Evolutionary conservation across 176 grass and related monocot genomes (phyloP), one percentile per base, ranked within the genome.

Genomic region (Eleusine indica): DNA sequence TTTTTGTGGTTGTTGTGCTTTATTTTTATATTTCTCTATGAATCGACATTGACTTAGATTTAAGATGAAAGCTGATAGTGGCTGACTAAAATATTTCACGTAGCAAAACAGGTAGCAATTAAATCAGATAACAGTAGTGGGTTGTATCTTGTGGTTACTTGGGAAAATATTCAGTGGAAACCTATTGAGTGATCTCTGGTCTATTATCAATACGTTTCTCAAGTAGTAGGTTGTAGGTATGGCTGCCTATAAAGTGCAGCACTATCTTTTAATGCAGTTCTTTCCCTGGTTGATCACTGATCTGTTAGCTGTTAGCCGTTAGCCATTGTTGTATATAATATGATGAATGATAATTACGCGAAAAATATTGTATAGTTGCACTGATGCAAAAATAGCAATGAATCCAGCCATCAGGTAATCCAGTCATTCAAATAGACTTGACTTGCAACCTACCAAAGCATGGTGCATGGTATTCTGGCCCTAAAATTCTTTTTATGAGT

Each of bases 141-240:
- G 80, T 74, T 41, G 41, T 79, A 81, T 46, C 30, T 76, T 74
- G 52, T 68, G 49, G 37, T 63, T 22, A 79, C 51, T 60, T 6
- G 9, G 7, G 21, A 9, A 25, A 62, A 22, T 58, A 58, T 58
- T 18, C 1, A 22, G 18, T 22, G 57, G 21, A 60, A 62, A 62
- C 25, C 22, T 30, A 1, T 64, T 64, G 9, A 28, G 10, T 64
- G 61, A 25, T 64, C 10, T 30, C 18, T 62, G 3, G 61, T 80
- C 16, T 28, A 52, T 61, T 71, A 41, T 46, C 3, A 51, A 52
- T 51, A 21, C 80, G 61, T 70, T 75, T 73, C 54, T 75, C 40
- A 52, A 74, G 69, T 68, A 61, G n/a, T 79, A 79, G 88, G 75
- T 68, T 52, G n/a, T 79, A 74, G 84, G 69, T 84, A 70, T 83